phyloP scores from a whole-genome alignment of 345 rosid genomes.

The Citrus cavaleriei region DNA sequence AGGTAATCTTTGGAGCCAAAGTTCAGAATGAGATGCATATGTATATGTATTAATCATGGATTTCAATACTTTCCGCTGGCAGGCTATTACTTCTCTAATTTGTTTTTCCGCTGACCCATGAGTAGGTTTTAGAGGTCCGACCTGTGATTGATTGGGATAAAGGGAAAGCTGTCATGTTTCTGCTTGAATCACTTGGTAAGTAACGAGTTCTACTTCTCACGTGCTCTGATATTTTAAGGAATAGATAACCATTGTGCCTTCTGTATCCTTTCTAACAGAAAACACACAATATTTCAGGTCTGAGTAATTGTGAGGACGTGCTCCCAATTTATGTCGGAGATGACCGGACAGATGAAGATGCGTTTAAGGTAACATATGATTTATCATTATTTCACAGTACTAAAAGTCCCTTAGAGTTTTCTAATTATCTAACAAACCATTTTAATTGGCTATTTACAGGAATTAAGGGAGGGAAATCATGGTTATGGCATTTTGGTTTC shows the following conservation, averaged over 20 bases:
- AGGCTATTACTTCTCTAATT: not conserved
- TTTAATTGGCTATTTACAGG: constrained; percentile 35
- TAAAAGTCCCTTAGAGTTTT: not conserved
- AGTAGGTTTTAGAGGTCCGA: constrained; percentile 86
- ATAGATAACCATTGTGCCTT: not conserved
- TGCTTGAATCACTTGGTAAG: constrained; percentile 90
- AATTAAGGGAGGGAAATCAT: constrained; percentile 62
- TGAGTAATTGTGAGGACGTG: constrained; percentile 65
- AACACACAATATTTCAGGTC: constrained; percentile 36
- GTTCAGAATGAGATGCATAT: not conserved
- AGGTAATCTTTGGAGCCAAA: constrained; percentile 38
- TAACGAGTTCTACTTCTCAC: not conserved
- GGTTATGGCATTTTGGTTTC: constrained; percentile 90
- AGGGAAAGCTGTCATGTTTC: constrained; percentile 87
- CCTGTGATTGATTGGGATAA: constrained; percentile 95
- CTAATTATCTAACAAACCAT: not conserved
- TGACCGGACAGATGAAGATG: constrained; percentile 98
- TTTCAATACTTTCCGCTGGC: not conserved
- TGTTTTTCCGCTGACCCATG: constrained; percentile 1
- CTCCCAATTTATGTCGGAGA: constrained; percentile 97
- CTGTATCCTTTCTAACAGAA: not conserved
- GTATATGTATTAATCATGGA: no score
- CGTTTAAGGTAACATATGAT: constrained; percentile 58
- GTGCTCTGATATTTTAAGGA: not conserved
- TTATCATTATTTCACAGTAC: not conserved